Evolutionary conservation across 2,329 filamentous ascomycete genomes (phyloP).

Genomic region (Knoxdaviesia capensis): DNA sequence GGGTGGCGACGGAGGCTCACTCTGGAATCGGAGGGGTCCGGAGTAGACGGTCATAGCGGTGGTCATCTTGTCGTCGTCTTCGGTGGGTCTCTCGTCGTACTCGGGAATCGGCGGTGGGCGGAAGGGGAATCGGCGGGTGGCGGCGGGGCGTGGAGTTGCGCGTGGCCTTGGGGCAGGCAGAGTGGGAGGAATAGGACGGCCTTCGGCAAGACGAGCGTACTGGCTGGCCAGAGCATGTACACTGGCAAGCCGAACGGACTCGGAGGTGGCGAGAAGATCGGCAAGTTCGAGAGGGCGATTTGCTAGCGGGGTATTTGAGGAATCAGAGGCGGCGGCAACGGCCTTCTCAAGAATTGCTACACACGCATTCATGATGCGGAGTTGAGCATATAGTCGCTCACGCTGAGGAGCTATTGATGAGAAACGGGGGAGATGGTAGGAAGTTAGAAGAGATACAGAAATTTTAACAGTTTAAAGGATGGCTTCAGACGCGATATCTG

Average conservation of each 20-base stretch:
- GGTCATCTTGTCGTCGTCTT: background rate
- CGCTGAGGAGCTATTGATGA: too few relatives aligned
- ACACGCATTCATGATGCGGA: too few relatives aligned
- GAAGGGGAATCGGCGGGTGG: slow-evolving; percentile 8
- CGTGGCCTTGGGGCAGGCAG: slow-evolving; percentile 8
- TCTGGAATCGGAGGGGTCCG: slow-evolving; percentile 8
- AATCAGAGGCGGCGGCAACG: too few relatives aligned
- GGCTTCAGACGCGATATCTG: slow-evolving; percentile 5
- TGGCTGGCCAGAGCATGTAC: slow-evolving; percentile 15
- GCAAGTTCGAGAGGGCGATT: slow-evolving; percentile 12
- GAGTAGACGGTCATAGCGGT: slow-evolving; percentile 9
- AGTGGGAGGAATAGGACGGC: too few relatives aligned
- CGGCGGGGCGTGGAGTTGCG: slow-evolving; percentile 7
- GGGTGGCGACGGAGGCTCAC: slow-evolving; percentile 14
- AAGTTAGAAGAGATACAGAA: slow-evolving; percentile 4
- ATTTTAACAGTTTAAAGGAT: slow-evolving; percentile 10
- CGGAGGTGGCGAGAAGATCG: slow-evolving; percentile 14
- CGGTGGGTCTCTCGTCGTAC: too few relatives aligned
- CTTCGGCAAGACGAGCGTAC: slow-evolving; percentile 14
- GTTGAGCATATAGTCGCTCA: too few relatives aligned
- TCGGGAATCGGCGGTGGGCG: background rate
- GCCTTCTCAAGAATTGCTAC: too few relatives aligned
- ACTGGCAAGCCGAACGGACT: slow-evolving; percentile 12
- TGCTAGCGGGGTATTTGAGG: background rate
- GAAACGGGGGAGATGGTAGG: too few relatives aligned